phyloP scores from a whole-genome alignment of 768 basidiomycete species.

The Pisolithus albus region DNA sequence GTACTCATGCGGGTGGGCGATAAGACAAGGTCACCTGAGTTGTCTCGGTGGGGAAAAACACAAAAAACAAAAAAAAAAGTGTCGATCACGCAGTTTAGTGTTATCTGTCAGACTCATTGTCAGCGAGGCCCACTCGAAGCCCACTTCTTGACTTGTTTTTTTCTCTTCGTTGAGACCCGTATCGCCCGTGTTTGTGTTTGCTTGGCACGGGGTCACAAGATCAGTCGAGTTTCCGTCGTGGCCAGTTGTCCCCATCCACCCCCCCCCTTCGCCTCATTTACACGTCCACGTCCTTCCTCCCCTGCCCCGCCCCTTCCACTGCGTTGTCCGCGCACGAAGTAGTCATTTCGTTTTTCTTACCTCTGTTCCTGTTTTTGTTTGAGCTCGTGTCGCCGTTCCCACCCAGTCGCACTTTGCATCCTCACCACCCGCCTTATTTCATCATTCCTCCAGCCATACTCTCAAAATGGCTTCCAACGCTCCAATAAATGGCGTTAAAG shows the following conservation, averaged over 20 bases:
- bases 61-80: too few relatives aligned
- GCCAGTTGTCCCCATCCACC: constrained; percentile 19
- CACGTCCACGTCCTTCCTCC: background rate
- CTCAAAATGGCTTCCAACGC: constrained; percentile 62
- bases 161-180: too few relatives aligned
- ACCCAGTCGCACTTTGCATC: background rate
- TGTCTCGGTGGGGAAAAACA: too few relatives aligned
- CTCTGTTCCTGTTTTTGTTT: constrained; percentile 12
- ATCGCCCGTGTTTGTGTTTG: constrained; percentile 25
- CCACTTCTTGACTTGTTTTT: too few relatives aligned
- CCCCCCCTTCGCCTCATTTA: constrained; percentile 14
- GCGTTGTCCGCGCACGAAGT: constrained; percentile 1
- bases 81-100: background rate
- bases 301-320: background rate
- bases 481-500: constrained; percentile 84
- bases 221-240: constrained; percentile 16
- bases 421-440: constrained; percentile 3
- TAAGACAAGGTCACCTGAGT: background rate
- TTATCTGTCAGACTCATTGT: background rate
- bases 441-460: background rate
- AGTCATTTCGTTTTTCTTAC: background rate
- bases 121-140: background rate
- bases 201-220: constrained; percentile 28
- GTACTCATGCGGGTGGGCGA: background rate
- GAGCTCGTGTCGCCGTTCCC: constrained; percentile 2